Conservation (phyloP, 495 filamentous ascomycete species). For the Physcia stellaris region DNA sequence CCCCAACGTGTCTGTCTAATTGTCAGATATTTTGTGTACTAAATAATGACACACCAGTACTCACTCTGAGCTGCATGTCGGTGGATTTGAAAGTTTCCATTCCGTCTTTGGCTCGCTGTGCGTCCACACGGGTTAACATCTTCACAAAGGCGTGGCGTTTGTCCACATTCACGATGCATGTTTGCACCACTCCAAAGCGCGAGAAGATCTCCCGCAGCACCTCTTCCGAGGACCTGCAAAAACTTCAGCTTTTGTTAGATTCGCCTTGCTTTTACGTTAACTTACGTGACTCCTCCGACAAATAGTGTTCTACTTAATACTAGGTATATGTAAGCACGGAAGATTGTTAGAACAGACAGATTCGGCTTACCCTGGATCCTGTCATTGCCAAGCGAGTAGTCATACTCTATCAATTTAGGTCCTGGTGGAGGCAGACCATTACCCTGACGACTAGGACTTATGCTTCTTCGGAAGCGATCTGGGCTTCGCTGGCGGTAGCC, state of each 20-base stretch:
- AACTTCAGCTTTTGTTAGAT: conserved; percentile 7
- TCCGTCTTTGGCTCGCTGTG: conserved; percentile 68
- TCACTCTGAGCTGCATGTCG: conserved; percentile 67
- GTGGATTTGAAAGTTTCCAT: conserved; percentile 70
- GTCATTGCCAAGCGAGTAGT: conserved; percentile 53
- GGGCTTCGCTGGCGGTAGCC: conserved; percentile 76
- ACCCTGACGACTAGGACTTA: conserved; percentile 42
- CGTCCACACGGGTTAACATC: conserved; percentile 81
- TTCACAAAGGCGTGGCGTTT: conserved; percentile 98
- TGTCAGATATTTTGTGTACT: neutral
- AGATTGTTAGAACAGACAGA: neutral
- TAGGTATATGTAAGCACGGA: conserved; percentile 13
- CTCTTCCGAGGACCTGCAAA: conserved; percentile 53
- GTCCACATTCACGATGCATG: conserved; percentile 93
- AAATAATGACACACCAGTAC: conserved; percentile 15
- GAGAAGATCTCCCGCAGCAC: conserved; percentile 68
- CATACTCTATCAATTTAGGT: conserved; percentile 71
- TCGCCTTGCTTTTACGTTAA: conserved; percentile 10
- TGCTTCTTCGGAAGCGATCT: conserved; percentile 46
- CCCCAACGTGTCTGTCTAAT: conserved; percentile 73
- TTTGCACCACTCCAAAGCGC: conserved; percentile 77
- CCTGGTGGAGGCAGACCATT: conserved; percentile 40
- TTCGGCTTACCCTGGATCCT: conserved; percentile 58
- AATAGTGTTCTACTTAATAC: conserved; percentile 92
- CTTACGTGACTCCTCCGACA: conserved; percentile 88